Evolutionary conservation across 2,329 filamentous ascomycete species (phyloP).

Genomic region (Ampelomyces quisqualis): DNA sequence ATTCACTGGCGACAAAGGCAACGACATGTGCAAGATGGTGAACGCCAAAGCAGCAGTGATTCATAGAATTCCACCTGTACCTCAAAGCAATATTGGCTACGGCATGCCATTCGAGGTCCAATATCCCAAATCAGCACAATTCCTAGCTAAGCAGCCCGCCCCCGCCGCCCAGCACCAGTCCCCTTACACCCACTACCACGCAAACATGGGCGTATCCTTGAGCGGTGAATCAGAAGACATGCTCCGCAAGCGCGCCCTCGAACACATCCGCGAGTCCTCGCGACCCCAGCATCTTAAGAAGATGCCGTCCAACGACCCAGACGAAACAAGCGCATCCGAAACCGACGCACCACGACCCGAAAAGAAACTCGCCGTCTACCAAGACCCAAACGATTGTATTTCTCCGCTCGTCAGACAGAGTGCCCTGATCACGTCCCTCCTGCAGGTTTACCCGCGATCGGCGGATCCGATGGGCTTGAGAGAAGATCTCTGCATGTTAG

Average conservation of each 20-base stretch:
- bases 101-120: slow-evolving; percentile 11
- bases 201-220: background rate
- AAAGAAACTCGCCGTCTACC: slow-evolving; percentile 7
- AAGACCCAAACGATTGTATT: slow-evolving; percentile 9
- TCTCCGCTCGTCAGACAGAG: slow-evolving; percentile 17
- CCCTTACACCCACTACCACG: slow-evolving; percentile 3
- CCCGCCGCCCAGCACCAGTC: background rate
- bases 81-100: background rate
- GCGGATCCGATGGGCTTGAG: slow-evolving; percentile 13
- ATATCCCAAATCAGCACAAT: slow-evolving; percentile 6
- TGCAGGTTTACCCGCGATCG: slow-evolving; percentile 20
- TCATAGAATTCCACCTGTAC: background rate
- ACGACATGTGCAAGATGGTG: slow-evolving; percentile 19
- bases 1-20: slow-evolving; percentile 15
- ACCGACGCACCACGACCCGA: too few species aligned
- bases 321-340: slow-evolving; percentile 4
- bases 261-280: slow-evolving; percentile 17
- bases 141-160: slow-evolving; percentile 1
- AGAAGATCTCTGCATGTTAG: slow-evolving; percentile 24
- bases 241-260: slow-evolving; percentile 18
- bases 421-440: slow-evolving; percentile 16
- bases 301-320: slow-evolving; percentile 9
- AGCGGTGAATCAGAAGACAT: slow-evolving; percentile 8
- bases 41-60: slow-evolving; percentile 10
- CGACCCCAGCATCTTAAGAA: slow-evolving; percentile 9